These are phyloP conservation scores for Aspergillus intermedius DNA, from an alignment of 2,329 filamentous ascomycete genomes.

Conservation along the genomic window DNA sequence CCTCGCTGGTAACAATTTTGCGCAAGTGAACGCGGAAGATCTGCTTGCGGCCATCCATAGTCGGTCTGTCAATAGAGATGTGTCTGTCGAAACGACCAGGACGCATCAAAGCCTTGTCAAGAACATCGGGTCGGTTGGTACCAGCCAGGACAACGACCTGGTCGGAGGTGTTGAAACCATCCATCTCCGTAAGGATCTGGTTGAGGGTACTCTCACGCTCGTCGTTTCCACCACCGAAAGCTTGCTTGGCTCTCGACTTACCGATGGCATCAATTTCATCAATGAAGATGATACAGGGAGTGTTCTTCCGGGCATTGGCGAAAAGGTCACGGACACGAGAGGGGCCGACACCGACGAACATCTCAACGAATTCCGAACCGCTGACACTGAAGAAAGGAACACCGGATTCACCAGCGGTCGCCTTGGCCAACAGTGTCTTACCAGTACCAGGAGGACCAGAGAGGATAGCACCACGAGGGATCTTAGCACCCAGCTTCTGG, in stretches of 20 bases:
- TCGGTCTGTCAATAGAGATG: conserved; percentile 89
- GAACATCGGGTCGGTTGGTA: conserved; percentile 89
- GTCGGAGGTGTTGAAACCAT: conserved; percentile 94
- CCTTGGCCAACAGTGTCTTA: conserved; percentile 96
- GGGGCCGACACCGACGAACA: conserved; percentile 98
- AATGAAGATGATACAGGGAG: conserved; percentile 98
- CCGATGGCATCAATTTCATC: conserved; percentile 99
- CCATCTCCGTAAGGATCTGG: conserved; percentile 98
- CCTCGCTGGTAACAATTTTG: conserved; percentile 90
- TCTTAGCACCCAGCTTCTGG: conserved; percentile 92
- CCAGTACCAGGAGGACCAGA: conserved; percentile 97
- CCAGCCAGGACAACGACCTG: conserved; percentile 95
- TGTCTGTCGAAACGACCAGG: conserved; percentile 96
- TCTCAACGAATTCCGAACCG: conserved; percentile 97
- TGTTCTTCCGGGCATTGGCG: conserved; percentile 86
- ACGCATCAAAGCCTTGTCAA: conserved; percentile 93
- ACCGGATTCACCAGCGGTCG: conserved; percentile 90
- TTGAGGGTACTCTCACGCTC: conserved; percentile 96
- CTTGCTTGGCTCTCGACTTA: conserved; percentile 75
- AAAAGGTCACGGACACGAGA: conserved; percentile 94
- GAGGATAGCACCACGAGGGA: conserved; percentile 90
- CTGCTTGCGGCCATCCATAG: conserved; percentile 92
- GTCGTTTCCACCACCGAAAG: conserved; percentile 86
- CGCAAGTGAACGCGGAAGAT: conserved; percentile 92
- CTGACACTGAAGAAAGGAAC: conserved; percentile 98